Evolutionary conservation across 2,329 filamentous ascomycete genomes (phyloP).

Genomic region (Diaporthe nobilis): DNA sequence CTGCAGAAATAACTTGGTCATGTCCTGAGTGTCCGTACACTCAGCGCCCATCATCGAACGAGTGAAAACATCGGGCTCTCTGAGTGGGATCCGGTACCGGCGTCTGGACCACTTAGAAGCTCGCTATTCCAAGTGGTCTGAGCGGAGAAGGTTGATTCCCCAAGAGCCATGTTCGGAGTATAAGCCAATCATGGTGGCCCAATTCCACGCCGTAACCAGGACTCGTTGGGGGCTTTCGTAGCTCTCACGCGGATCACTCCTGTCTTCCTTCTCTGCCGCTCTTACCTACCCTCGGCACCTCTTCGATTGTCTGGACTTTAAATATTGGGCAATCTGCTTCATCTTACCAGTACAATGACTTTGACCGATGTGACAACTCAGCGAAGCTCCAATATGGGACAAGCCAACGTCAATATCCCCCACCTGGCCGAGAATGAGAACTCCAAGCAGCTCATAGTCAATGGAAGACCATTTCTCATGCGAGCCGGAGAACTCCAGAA

Average conservation of each 20-base stretch:
- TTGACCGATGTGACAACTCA: background rate
- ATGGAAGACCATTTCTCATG: conserved; percentile 49
- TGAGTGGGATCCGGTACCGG: background rate
- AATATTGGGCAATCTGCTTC: background rate
- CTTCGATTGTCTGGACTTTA: background rate
- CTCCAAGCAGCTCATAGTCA: conserved; percentile 9
- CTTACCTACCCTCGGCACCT: no score
- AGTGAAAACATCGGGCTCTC: background rate
- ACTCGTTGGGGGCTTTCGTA: background rate
- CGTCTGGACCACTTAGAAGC: background rate
- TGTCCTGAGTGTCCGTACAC: background rate
- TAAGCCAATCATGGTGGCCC: conserved; percentile 2
- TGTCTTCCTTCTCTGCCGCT: background rate
- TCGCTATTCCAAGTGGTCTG: background rate
- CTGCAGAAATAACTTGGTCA: background rate
- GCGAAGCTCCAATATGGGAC: background rate
- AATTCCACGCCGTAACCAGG: background rate
- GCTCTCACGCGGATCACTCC: background rate
- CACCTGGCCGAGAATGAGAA: background rate
- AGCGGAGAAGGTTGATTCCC: conserved; percentile 10
- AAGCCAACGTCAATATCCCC: background rate
- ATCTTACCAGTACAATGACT: background rate
- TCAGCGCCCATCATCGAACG: background rate
- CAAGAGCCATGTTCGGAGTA: background rate
- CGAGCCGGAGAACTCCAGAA: conserved; percentile 50